Conservation (phyloP, 495 filamentous ascomycete genomes). For the Podospora comata region DNA sequence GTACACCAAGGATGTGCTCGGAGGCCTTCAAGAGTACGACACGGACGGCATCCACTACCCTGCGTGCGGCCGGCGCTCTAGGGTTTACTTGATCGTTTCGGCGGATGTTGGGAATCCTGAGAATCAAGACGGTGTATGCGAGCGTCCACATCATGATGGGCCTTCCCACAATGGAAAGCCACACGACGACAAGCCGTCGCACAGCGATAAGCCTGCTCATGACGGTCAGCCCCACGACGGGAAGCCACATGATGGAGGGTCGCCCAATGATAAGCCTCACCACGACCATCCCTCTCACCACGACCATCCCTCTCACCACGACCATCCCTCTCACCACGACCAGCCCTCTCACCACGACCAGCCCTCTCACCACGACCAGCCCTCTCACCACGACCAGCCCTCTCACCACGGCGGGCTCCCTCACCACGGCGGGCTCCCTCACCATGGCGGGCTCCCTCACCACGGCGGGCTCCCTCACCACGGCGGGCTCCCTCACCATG, state of each 20-base stretch:
- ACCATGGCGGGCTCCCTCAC: no score
- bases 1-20: background rate
- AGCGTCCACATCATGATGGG: background rate
- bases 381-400: no score
- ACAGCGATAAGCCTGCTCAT: background rate
- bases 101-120: background rate
- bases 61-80: background rate
- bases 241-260: background rate
- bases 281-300: no score
- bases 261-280: no score
- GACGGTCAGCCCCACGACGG: background rate
- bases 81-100: background rate
- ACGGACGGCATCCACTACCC: background rate
- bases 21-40: background rate
- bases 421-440: no score
- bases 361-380: no score
- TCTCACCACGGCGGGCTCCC: no score
- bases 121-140: background rate
- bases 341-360: no score
- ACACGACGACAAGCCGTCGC: background rate
- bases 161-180: background rate
- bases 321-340: no score
- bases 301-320: no score
- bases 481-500: no score
- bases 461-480: no score